phyloP scores from a whole-genome alignment of 2,329 filamentous ascomycete species.

The Dendrostoma leiphaemia region DNA sequence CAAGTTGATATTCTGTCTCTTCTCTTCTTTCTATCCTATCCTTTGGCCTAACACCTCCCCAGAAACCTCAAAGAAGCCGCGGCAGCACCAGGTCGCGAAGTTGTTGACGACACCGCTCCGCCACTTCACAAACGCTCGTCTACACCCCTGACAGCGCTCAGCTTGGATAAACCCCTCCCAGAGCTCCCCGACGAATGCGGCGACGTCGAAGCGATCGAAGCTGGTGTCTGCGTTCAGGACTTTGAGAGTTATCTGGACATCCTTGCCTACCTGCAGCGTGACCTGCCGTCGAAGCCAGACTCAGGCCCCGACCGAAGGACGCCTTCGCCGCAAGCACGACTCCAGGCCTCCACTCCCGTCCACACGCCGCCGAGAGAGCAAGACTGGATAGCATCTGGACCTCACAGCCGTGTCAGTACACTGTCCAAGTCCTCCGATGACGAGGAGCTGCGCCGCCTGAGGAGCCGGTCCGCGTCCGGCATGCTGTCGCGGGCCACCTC shows the following conservation, averaged over 20 bases:
- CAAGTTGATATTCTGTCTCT: neutral
- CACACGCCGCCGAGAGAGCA: constrained; percentile 4
- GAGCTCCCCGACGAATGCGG: neutral
- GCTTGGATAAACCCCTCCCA: constrained; percentile 8
- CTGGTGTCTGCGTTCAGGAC: neutral
- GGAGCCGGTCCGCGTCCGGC: neutral
- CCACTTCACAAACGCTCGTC: neutral
- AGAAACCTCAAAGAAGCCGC: neutral
- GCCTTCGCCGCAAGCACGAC: neutral
- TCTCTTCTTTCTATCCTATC: neutral
- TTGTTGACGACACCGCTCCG: neutral
- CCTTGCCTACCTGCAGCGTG: constrained; percentile 4
- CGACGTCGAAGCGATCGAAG: neutral
- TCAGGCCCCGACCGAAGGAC: neutral
- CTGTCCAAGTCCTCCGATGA: neutral
- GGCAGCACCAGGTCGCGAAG: too few relatives aligned
- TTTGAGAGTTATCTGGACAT: constrained; percentile 9
- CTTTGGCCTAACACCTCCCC: neutral
- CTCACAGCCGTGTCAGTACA: neutral
- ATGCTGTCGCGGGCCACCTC: neutral
- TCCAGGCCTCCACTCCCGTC: too few relatives aligned
- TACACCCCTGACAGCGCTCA: neutral
- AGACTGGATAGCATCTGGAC: constrained; percentile 7
- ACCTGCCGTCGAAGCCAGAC: neutral
- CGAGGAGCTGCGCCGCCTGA: constrained; percentile 4